Evolutionary conservation across 306 rosid species (phyloP).

Genomic region (Macrotyloma uniflorum): DNA sequence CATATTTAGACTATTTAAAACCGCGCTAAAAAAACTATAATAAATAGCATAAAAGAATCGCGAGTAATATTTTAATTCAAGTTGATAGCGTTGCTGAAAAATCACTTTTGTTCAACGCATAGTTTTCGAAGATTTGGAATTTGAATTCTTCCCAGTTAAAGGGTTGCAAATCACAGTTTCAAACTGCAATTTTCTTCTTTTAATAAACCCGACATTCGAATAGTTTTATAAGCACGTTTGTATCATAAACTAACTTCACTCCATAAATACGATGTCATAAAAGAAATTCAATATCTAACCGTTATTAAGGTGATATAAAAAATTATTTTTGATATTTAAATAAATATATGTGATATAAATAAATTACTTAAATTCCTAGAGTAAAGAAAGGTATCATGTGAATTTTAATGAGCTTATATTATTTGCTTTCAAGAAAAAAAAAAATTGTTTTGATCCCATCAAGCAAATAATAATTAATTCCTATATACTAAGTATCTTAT

Average conservation of each 20-base stretch:
- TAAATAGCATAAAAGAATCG: not conserved
- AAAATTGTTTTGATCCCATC: no score
- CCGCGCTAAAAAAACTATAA: not conserved
- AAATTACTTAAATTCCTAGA: no score
- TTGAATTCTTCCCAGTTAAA: slow-evolving; percentile 17
- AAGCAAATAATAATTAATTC: no score
- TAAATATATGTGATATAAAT: no score
- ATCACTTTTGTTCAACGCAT: not conserved
- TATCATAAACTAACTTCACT: no score
- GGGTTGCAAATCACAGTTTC: not conserved
- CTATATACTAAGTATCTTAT: no score
- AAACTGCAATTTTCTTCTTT: not conserved
- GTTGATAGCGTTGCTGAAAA: not conserved
- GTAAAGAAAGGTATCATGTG: no score
- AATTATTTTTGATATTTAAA: no score
- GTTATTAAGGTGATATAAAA: not conserved
- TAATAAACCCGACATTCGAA: slow-evolving; percentile 1
- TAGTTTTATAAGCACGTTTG: not conserved
- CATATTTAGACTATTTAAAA: not conserved
- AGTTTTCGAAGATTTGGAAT: slow-evolving; percentile 16
- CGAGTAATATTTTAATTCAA: not conserved
- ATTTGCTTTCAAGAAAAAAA: no score
- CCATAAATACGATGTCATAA: not conserved
- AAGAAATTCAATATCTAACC: slow-evolving; percentile 16
- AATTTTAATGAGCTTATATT: no score